Percentiles rank a stretch among this genome's conserved stretches.
Conservation (phyloP, 148 eudicot genomes). For the Arbutus unedo region DNA sequence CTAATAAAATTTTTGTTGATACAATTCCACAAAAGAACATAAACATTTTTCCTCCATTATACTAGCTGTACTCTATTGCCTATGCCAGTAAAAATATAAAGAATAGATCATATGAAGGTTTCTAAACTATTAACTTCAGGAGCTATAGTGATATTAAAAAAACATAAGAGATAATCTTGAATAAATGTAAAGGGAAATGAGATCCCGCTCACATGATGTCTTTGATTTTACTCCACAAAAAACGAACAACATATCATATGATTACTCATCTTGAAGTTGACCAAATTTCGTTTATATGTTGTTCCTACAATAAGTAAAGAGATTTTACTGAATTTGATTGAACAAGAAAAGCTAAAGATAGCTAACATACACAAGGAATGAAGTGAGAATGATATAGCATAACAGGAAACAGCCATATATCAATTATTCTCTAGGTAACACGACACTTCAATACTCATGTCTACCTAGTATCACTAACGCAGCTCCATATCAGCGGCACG, state of each 20-base stretch:
- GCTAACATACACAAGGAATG: neutral
- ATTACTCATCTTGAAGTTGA: neutral
- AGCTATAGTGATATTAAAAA: neutral
- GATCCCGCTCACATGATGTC: neutral
- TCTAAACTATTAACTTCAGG: neutral
- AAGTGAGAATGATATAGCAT: neutral
- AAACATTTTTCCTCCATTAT: neutral
- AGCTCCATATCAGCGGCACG: neutral
- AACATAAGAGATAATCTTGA: neutral
- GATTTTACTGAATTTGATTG: neutral
- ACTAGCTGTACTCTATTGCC: neutral
- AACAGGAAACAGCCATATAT: neutral
- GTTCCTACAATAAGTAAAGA: neutral
- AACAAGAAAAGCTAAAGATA: neutral
- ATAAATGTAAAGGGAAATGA: neutral
- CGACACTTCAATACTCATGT: neutral
- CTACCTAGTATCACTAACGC: neutral
- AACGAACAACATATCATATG: neutral
- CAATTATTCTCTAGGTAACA: neutral
- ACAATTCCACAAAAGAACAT: neutral
- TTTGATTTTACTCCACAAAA: neutral
- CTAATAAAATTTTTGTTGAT: neutral
- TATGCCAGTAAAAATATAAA: neutral
- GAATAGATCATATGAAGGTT: neutral
- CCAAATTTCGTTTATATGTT: neutral